Evolutionary conservation across 2,329 filamentous ascomycete genomes (phyloP).

Genomic region (Ascochyta fabae): DNA sequence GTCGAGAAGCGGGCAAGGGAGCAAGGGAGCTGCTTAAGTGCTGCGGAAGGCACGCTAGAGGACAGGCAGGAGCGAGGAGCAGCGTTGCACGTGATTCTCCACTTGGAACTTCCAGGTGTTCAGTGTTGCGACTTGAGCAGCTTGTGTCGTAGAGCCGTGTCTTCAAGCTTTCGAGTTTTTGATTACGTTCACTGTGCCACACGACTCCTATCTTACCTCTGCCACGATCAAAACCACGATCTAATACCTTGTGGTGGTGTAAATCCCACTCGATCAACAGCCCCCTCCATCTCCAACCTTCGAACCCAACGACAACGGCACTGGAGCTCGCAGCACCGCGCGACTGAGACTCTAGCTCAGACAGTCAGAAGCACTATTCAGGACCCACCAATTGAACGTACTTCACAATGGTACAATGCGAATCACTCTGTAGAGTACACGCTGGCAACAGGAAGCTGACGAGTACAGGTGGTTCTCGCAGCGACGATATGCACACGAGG

Average conservation of each 20-base stretch:
- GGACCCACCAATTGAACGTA: slow-evolving; percentile 13
- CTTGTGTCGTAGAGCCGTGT: slow-evolving; percentile 13
- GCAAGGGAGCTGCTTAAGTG: slow-evolving; percentile 25
- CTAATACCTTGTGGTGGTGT: background rate
- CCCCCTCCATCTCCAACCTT: slow-evolving; percentile 21
- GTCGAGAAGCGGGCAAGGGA: slow-evolving; percentile 17
- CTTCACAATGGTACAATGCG: slow-evolving; percentile 38
- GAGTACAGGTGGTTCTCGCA: slow-evolving; percentile 86
- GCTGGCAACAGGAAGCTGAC: slow-evolving; percentile 29
- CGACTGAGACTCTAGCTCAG: background rate
- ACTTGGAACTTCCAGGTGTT: slow-evolving; percentile 34
- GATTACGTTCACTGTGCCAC: background rate
- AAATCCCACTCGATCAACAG: slow-evolving; percentile 2
- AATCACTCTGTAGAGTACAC: background rate
- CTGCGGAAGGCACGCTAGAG: slow-evolving; percentile 21
- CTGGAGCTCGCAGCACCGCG: slow-evolving; percentile 2
- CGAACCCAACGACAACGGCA: slow-evolving; percentile 1
- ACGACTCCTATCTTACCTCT: background rate
- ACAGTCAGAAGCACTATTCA: background rate
- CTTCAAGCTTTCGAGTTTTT: background rate
- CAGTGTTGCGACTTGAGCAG: slow-evolving; percentile 24
- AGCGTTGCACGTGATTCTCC: slow-evolving; percentile 32
- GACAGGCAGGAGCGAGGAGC: background rate
- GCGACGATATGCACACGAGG: slow-evolving; percentile 98
- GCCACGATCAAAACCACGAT: background rate